Base-by-base conservation (phyloP, 805 yeast species). In the Ogataea siamensis region DNA sequence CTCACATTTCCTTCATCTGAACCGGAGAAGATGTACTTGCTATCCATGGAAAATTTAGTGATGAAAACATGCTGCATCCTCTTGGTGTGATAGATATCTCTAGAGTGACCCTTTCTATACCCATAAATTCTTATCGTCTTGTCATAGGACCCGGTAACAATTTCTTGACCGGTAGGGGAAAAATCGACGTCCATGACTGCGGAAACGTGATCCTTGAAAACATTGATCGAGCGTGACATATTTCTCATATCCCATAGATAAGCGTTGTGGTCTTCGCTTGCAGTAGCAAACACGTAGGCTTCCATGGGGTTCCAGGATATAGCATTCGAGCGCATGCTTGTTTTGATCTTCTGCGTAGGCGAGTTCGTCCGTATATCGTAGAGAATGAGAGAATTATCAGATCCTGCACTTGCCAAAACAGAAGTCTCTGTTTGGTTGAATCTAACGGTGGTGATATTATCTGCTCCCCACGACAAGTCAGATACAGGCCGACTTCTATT, bases 271-370 rank as follows among this genome's bases (percentile, higher is more conserved):
- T 93, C 98, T 64, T 93, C 99, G 56, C 79, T 78, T 2, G 87
- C 98, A 27, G 86, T 78, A 12, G 89, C 97, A 66, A 93, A 91
- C 57, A 84, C 80, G 66, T 77, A 93, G 2, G 98, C 95, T 63
- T 93, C 98, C 83, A 93, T 86, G 4, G 99, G 99, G 64, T 93
- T 93, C 98, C 98, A 93, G 39, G 88, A 74, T 17, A 93, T 71
- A 32, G 91, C 72, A 62, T 93, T 93, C 13, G 89, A 85, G 53
- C 94, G 74, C 74, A 93, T 70, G 13, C 78, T 68, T 18, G 93
- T 85, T 32, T 83, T 84, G 42, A 91, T 76, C 60, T 89, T 91
- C 63, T 94, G 98, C 5, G 94, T 79, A 10, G 99, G 96, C 2
- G 95, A 74, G 53, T 85, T 80, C 5, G 96, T 87, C 54, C 99